Base-by-base conservation (phyloP, 1,139 yeast genomes). In the Candida sp. region DNA sequence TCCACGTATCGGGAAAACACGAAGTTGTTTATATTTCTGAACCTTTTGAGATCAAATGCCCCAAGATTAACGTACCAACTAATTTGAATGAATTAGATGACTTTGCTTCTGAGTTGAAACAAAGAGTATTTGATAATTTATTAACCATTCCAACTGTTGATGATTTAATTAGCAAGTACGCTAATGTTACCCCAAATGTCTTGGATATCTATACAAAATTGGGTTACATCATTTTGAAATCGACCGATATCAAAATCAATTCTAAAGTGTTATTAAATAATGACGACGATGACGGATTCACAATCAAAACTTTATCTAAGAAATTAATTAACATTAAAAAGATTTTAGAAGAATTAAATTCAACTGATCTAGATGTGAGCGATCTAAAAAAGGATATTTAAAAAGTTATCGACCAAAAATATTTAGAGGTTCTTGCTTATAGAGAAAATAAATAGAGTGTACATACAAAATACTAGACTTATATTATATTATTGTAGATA, bases 1-100 rank as follows among this genome's bases (percentile, higher is more conserved):
- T 85, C 55, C 95, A 88, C 57, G 71, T 78, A 42, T 78, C 76
- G 42, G 82, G 81, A 23, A 79, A 82, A 47, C 96, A 88, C 59
- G 85, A 81, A 48, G 95, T 87, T 25, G 70, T 84, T 33, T 75
- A 77, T 46, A 74, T 82, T 39, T 81, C 93, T 0, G 75, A 73
- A 47, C 90, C 93, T n/a, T 84, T 87, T 63, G 87, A 83, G 59
- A 71, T 87, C 38, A 72, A 66, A 39, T 60, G 73, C 34, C 73
- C 77, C 9, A 53, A 59, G 21, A 52, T 80, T n/a, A 57, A 61
- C 4, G 70, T 77, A 21, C 75, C 79, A 19, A 46, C 48, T 22
- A 45, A 48, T 12, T 52, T 54, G 15, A 56, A 54, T 15, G 52
- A 49, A 41, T 42, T 47, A 34, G 56, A 49, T 6, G 60, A 56